Evolutionary conservation across 352 stramenopile genomes (phyloP), one percentile per base, ranked within the genome.

Genomic region (Pythium grandisporangium): DNA sequence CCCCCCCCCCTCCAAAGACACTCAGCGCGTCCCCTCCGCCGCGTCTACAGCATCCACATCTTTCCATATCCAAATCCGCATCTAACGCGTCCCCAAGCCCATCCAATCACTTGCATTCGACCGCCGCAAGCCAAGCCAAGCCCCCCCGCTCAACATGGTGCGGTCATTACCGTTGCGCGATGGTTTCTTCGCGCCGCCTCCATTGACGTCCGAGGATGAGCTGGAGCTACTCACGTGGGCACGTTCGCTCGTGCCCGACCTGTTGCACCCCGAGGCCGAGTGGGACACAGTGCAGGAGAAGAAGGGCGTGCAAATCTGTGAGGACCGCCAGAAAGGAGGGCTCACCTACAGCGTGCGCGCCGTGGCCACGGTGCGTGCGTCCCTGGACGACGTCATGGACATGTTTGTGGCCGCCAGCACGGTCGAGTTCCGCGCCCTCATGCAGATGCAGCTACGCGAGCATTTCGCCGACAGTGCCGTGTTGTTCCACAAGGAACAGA

Each of bases 301-400:
- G 50, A 73, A 74, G 30, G 74, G 74, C 34, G 59, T 91, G 29
- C 61, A 77, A 37, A 52, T 91, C 13, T 69, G 56, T 35, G 71
- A 91, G 45, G 77, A 91, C 60, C 73, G 77, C 1, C 77, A 91
- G 48, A 91, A 88, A 37, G 77, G 77, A 16, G 77, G 77, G 5
- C 63, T 91, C 8, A 86, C 67, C 24, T 91, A 91, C 66, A 82
- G 65, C n/a, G 69, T 91, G 37, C 70, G 68, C 25, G 66, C 67
- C 16, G 57, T 83, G 7, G 56, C 70, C 12, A 71, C 70, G 0
- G 62, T 91, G 4, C 58, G 60, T 32, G 68, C 74, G 17, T 53
- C 67, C 38, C 54, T 91, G 19, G 77, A 87, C 32, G 74, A 87
- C 49, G 51, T 88, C 45, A 84, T 88, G 71, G 72, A 88, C 54